Evolutionary conservation across 1,284 basidiomycete genomes (phyloP), one percentile per base, ranked within the genome.

Genomic region (Athelia psychrophila): DNA sequence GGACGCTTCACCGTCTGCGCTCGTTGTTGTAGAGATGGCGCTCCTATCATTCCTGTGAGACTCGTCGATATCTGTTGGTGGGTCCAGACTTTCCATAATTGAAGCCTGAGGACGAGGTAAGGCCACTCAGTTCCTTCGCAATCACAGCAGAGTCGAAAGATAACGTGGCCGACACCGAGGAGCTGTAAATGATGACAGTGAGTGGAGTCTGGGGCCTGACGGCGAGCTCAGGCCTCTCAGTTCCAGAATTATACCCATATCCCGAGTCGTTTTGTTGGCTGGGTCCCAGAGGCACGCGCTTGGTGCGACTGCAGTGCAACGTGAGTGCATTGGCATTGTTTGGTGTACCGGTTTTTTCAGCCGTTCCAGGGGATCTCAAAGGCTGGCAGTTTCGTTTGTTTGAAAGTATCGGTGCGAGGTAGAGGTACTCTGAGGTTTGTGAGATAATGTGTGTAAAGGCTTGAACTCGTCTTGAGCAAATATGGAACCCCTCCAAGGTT

Each of bases 101-200:
- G 36, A 76, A 71, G 50, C 73, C 72, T n/a, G n/a, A n/a, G n/a
- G n/a, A n/a, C n/a, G n/a, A n/a, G n/a, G n/a, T n/a, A n/a, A n/a
- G n/a, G n/a, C n/a, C n/a, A n/a, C n/a, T n/a, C n/a, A n/a, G n/a
- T n/a, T n/a, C n/a, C n/a, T n/a, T n/a, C n/a, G n/a, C n/a, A n/a
- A n/a, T n/a, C n/a, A n/a, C n/a, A n/a, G n/a, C n/a, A n/a, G n/a
- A n/a, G n/a, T n/a, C n/a, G 18, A 75, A 59, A 23, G 74, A 72
- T 18, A 80, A 57, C 2, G 77, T 73, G 32, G 81, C 60, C 3
- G 72, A 66, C 44, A 65, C 69, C 49, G 76, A 73, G 25, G 81
- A 81, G 53, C 75, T 76, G 16, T 80, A 81, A 30, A 82, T 65
- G 59, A 77, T 75, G 47, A 83, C 70, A n/a, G 76, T 70, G 8